phyloP scores from a whole-genome alignment of 108 stramenopile genomes.

The Skeletonema tropicum region DNA sequence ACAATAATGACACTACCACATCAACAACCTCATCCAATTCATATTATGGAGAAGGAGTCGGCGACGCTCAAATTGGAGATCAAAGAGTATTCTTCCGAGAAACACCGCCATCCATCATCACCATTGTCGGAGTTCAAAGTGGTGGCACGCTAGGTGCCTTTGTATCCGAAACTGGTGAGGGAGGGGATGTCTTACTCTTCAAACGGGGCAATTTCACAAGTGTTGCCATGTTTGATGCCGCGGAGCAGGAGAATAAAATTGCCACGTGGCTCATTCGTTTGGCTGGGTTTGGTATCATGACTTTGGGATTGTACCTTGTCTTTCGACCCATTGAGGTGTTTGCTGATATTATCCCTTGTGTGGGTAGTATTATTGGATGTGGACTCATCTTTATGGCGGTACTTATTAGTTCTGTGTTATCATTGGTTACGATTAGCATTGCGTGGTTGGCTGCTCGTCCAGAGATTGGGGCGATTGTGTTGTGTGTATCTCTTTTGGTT shows the following conservation, averaged over 20 bases:
- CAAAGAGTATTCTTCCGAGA: slow-evolving; percentile 25
- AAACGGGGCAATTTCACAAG: slow-evolving; percentile 14
- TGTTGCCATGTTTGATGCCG: slow-evolving; percentile 39
- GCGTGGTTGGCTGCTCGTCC: slow-evolving; percentile 34
- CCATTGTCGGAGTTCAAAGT: slow-evolving; percentile 41
- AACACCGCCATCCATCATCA: slow-evolving; percentile 23
- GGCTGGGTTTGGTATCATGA: slow-evolving; percentile 39
- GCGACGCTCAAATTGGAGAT: slow-evolving; percentile 19
- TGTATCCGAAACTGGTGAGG: slow-evolving; percentile 9
- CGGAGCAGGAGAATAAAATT: slow-evolving; percentile 16
- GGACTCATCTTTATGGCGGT: slow-evolving; percentile 25
- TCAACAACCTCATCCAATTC: neutral
- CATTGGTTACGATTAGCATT: slow-evolving; percentile 27
- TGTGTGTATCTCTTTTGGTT: slow-evolving; percentile 1
- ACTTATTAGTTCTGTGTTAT: slow-evolving; percentile 11
- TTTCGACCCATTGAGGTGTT: slow-evolving; percentile 35
- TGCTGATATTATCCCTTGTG: slow-evolving; percentile 42
- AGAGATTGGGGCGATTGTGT: slow-evolving; percentile 13
- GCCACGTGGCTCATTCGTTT: slow-evolving; percentile 38
- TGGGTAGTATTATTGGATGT: slow-evolving; percentile 27
- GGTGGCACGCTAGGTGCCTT: slow-evolving; percentile 19
- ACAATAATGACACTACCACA: neutral
- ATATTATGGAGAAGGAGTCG: neutral
- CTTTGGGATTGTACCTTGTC: slow-evolving; percentile 20
- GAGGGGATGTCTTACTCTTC: slow-evolving; percentile 29